phyloP scores from a whole-genome alignment of 2,329 filamentous ascomycete genomes.

The Balansia obtecta region DNA sequence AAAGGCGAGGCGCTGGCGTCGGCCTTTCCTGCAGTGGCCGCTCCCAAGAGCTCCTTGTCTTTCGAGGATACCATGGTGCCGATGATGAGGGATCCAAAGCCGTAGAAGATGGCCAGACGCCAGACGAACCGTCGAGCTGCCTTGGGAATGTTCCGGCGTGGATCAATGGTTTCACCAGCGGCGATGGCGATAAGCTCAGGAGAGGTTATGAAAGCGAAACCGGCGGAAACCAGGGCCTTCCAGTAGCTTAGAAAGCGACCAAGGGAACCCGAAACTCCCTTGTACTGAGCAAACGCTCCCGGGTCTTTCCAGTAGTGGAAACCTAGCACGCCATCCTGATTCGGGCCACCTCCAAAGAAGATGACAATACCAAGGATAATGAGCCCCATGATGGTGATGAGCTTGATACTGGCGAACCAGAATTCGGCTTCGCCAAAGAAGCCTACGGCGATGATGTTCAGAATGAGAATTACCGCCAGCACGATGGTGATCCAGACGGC shows the following conservation, averaged over 20 bases:
- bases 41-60: constrained; percentile 45
- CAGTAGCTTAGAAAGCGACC: constrained; percentile 48
- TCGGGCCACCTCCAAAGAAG: constrained; percentile 42
- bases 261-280: constrained; percentile 29
- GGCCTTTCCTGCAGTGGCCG: constrained; percentile 23
- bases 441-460: constrained; percentile 45
- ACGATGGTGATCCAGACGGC: constrained; percentile 50
- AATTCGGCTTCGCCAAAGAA: constrained; percentile 52
- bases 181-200: constrained; percentile 52
- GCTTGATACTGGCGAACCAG: constrained; percentile 47
- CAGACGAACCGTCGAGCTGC: constrained; percentile 49
- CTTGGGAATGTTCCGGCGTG: constrained; percentile 53
- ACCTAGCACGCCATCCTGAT: constrained; percentile 33
- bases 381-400: constrained; percentile 44
- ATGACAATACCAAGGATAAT: constrained; percentile 44
- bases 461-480: constrained; percentile 36
- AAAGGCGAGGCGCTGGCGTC: constrained; percentile 48
- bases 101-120: constrained; percentile 52
- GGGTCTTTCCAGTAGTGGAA: constrained; percentile 27
- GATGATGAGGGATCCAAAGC: constrained; percentile 47
- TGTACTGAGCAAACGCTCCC: constrained; percentile 35
- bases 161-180: constrained; percentile 52
- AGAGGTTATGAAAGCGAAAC: constrained; percentile 49
- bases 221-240: constrained; percentile 43
- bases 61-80: constrained; percentile 53